phyloP scores from a whole-genome alignment of 2,329 filamentous ascomycete genomes.

The Venturia effusa region DNA sequence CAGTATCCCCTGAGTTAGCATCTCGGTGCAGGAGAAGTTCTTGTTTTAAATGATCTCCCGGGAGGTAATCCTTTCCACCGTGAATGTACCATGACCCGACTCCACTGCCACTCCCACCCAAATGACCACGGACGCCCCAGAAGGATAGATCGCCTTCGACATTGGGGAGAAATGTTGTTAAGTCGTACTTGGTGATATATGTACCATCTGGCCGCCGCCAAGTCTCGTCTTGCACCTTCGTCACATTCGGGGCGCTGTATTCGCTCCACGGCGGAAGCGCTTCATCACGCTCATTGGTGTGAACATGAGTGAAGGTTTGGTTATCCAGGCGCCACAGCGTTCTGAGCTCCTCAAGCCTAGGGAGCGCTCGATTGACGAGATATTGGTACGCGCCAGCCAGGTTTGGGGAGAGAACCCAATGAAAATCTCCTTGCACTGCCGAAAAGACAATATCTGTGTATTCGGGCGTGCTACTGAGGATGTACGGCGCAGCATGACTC shows the following conservation, averaged over 20 bases:
- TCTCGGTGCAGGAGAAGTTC: conserved; percentile 44
- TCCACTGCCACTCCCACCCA: conserved; percentile 23
- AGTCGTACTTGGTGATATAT: conserved; percentile 41
- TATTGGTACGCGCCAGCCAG: conserved; percentile 46
- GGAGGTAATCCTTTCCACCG: conserved; percentile 34
- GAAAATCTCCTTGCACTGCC: conserved; percentile 37
- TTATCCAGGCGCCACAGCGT: conserved; percentile 42
- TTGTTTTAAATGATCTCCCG: conserved; percentile 42
- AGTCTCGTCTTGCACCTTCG: conserved; percentile 44
- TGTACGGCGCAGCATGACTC: conserved; percentile 30
- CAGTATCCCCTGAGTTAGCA: conserved; percentile 38
- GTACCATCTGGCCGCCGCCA: conserved; percentile 37
- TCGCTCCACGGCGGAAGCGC: conserved; percentile 33
- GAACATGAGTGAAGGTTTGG: conserved; percentile 35
- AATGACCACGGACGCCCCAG: conserved; percentile 34
- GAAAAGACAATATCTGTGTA: conserved; percentile 40
- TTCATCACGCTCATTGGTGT: conserved; percentile 36
- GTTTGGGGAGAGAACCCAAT: conserved; percentile 41
- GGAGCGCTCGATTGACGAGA: conserved; percentile 40
- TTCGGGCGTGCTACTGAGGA: conserved; percentile 29
- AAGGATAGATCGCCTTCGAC: conserved; percentile 17
- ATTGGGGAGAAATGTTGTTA: conserved; percentile 4
- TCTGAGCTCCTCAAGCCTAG: conserved; percentile 39
- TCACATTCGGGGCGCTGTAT: conserved; percentile 11
- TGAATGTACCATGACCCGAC: conserved; percentile 43